Base-by-base conservation (phyloP, 2,329 filamentous ascomycete species). In the Zasmidium citrigriseum region DNA sequence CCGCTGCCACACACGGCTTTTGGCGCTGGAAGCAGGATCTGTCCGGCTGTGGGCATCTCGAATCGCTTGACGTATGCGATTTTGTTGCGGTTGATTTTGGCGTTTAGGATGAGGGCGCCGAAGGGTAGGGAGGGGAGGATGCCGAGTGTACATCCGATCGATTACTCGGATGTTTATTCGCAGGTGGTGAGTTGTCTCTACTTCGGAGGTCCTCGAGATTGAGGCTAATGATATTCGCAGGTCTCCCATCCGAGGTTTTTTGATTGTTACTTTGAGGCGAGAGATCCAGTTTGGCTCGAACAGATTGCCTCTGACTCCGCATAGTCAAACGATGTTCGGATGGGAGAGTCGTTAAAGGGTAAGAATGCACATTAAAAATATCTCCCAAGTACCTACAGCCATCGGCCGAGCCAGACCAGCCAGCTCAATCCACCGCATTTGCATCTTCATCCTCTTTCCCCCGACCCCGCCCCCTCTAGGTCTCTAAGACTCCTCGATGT, bases 11-110 rank as follows among this genome's bases (percentile, higher is more conserved):
- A 52, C 29, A 47, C 41, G 1, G 48, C 48, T 9, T 57, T 57
- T 41, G 55, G 48, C 4, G 55, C 55, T 24, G 48, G 55, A 14
- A 20, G 34, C 1, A 48, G 55, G 49, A 57, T 57, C 25, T 52
- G 48, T 47, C 55, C 55, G 18, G 55, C 55, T 45, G 48, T 52
- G 4, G 48, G 25, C 7, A 57, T 52, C 24, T 57, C 55, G 1
- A 57, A 57, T 34, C 24, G 55, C 7, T 49, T 57, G 48, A 53
- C 44, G 7, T 52, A 57, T 48, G 55, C 49, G 4, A 47, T 57
- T 16, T 38, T 53, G 48, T 34, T 53, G 55, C 23, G 55, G n/a
- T 23, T 57, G 22, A 41, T 57, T 14, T 45, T 57, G 10, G 48
- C 55, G 20, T 57, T 52, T 44, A 21, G 23, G 38, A 46, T 52